Base-by-base conservation (phyloP, 345 rosid genomes). In the Salix koriyanagi region DNA sequence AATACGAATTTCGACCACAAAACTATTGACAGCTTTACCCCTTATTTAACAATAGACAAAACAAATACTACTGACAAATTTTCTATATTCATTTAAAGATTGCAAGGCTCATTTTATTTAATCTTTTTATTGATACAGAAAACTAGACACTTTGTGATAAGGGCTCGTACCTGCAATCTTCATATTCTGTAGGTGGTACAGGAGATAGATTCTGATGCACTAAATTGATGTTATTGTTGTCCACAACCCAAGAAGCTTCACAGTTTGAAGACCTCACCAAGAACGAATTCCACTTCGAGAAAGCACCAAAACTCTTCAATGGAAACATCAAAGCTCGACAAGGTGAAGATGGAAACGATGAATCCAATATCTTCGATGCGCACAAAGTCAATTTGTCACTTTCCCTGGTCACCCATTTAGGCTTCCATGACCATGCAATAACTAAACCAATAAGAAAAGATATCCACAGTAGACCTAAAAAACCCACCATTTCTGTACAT, bases 341-440 rank as follows among this genome's bases (percentile, higher is more conserved):
- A n/a, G 64, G 64, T n/a, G 64, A 58, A 58, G 86, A 32, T 9
- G 84, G 83, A 42, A 78, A 42, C 28, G 86, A 83, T 9, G 79
- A 80, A 81, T 89, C 90, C 48, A 79, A 76, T 18, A 85, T 82
- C 67, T 86, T 78, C 7, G 86, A 76, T 44, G 76, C 83, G 37
- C 71, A 82, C 69, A 71, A 84, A 46, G 39, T 42, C 34, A 83
- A 58, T 64, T 80, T 84, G 18, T 56, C 72, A 48, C 74, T 79
- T 7, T 64, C 30, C 21, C 56, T 41, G 34, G 34, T 42, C 21
- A 28, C 92, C 91, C 89, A 88, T 73, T 74, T 86, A 19, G 95
- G 92, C 81, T 85, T 91, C 97, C 95, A 92, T 7, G 74, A 34
- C 93, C 93, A 90, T 46, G 95, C 93, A 18, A 92, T 64, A 9